phyloP scores from a whole-genome alignment of 2,329 filamentous ascomycete genomes.

The Apiospora rasikravindrae region DNA sequence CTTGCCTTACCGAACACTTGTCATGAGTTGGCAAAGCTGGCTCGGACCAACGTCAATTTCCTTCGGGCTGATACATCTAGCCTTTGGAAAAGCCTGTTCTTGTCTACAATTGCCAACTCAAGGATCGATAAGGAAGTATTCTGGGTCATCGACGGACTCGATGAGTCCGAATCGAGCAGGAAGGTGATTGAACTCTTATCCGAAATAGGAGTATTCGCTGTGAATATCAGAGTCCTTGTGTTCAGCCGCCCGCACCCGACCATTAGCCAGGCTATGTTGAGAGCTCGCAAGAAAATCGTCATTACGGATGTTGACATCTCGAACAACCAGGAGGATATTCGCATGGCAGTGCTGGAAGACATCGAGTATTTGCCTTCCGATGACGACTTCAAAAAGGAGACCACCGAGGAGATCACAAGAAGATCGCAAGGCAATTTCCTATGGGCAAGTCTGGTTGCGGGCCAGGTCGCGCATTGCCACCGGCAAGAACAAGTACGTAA shows the following conservation, averaged over 20 bases:
- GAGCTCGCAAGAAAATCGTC: conserved; percentile 17
- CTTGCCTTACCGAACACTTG: conserved; percentile 29
- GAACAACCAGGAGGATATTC: conserved; percentile 24
- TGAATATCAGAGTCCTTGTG: background rate
- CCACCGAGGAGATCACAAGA: conserved; percentile 30
- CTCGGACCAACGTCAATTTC: conserved; percentile 30
- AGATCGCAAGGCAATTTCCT: conserved; percentile 41
- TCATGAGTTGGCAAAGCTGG: conserved; percentile 30
- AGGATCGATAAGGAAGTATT: conserved; percentile 33
- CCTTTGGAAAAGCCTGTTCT: conserved; percentile 43
- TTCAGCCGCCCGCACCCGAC: background rate
- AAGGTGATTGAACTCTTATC: background rate
- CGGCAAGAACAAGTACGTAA: conserved; percentile 32
- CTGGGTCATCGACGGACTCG: conserved; percentile 44
- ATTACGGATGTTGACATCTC: conserved; percentile 20
- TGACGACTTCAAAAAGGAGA: conserved; percentile 18
- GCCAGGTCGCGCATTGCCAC: conserved; percentile 35
- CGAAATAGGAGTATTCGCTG: background rate
- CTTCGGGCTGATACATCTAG: conserved; percentile 34
- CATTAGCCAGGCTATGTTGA: background rate
- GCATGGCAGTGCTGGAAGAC: conserved; percentile 22
- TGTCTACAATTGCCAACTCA: too few relatives aligned
- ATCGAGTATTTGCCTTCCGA: conserved; percentile 24
- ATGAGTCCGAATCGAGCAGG: conserved; percentile 35
- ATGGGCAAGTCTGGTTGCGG: conserved; percentile 38